Evolutionary conservation across 441 rosid genomes (phyloP), one percentile per base, ranked within the genome.

Genomic region (Cnidoscolus chayamansa): DNA sequence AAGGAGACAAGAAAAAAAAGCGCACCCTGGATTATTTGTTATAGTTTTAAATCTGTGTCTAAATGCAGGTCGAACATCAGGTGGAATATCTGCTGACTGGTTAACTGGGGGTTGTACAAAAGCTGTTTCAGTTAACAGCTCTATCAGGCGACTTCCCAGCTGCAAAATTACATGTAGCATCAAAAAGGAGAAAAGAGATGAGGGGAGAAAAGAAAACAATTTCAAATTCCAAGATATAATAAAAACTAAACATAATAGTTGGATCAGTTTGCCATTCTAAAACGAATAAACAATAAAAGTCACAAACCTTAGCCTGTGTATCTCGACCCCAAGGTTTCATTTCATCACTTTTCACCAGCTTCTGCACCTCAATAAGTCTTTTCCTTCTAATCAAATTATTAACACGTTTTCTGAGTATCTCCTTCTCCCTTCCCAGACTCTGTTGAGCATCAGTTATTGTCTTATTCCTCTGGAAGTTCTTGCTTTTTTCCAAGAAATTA

Each of bases 11-110:
- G 49, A 70, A 51, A 71, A 50, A 63, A 63, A 64, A 51, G 49
- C 86, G 84, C 74, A 93, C 98, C 94, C 81, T 63, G 87, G 88
- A 77, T 79, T 72, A 78, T 79, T 86, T 74, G 76, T 76, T 53
- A 88, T 79, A 53, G 79, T 80, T 83, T 83, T 91, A 74, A 86
- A 83, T 74, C 58, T 86, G 77, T 93, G 98, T 55, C 82, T 84
- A 79, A 93, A 91, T 49, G 98, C 98, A 73, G 98, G 98, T 64
- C 97, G 96, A 74, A 93, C 82, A 77, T 88, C 94, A 5, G 91
- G 98, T 51, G 92, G 87, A 72, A 78, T 57, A 71, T 87, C 91
- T 8, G 80, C 89, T 72, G 85, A 80, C 80, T 86, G 97, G 75
- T 83, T 76, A 63, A 84, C 72, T 2, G 98, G 95, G 83, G 92